Conservation (phyloP, 2,329 filamentous ascomycete genomes). For the Curvularia sp. region DNA sequence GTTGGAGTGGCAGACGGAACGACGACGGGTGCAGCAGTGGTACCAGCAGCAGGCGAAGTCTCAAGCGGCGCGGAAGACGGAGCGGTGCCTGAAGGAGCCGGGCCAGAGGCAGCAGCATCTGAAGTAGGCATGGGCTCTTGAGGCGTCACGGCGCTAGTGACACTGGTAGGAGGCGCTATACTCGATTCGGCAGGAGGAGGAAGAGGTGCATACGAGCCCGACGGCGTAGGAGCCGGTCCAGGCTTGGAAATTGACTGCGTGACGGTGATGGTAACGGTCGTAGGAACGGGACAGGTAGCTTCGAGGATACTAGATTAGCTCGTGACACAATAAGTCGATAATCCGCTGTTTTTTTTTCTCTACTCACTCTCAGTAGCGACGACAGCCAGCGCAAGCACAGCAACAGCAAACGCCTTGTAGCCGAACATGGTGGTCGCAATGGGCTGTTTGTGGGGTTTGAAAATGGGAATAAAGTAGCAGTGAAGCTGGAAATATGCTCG, state of each 20-base stretch:
- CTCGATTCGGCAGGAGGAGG: constrained; percentile 26
- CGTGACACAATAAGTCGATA: neutral
- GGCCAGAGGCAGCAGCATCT: constrained; percentile 4
- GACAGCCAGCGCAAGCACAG: constrained; percentile 29
- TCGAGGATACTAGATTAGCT: constrained; percentile 20
- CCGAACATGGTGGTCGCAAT: constrained; percentile 36
- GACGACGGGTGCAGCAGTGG: neutral
- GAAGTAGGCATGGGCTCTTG: constrained; percentile 12
- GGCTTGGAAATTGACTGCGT: constrained; percentile 31
- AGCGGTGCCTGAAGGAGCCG: constrained; percentile 2
- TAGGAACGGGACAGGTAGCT: constrained; percentile 26
- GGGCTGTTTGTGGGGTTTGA: constrained; percentile 19
- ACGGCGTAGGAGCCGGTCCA: constrained; percentile 15
- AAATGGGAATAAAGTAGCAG: constrained; percentile 27
- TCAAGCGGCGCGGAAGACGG: constrained; percentile 8
- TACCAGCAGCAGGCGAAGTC: constrained; percentile 13
- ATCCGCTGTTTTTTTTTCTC: neutral
- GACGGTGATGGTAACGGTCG: constrained; percentile 39
- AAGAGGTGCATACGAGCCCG: constrained; percentile 14
- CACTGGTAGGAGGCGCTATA: constrained; percentile 18
- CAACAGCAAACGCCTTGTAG: constrained; percentile 35
- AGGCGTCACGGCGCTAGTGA: constrained; percentile 12
- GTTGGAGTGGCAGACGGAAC: constrained; percentile 6
- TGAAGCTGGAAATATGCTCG: constrained; percentile 27
- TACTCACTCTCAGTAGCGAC: constrained; percentile 30